Conservation (phyloP, 805 yeast species). For the Saccharomycopsis malanga region DNA sequence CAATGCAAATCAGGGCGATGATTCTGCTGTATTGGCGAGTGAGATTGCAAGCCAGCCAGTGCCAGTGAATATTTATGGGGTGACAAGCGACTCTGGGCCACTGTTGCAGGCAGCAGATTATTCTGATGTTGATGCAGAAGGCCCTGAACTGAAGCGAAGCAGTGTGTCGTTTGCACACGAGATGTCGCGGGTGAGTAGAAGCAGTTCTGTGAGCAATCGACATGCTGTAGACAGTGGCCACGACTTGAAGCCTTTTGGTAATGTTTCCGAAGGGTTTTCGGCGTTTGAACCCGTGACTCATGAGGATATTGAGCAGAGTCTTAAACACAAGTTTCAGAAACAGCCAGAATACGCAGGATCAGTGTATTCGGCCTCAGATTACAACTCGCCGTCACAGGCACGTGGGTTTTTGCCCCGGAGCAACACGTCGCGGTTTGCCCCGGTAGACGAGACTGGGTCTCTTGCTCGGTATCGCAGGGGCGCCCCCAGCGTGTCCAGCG, state of each 20-base stretch:
- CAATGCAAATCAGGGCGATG: not conserved
- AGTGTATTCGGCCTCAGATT: conserved; percentile 13
- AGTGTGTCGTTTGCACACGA: too few relatives aligned
- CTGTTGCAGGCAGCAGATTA: not conserved
- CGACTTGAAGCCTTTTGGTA: conserved; percentile 14
- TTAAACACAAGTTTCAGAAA: conserved; percentile 1
- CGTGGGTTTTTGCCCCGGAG: conserved; percentile 1
- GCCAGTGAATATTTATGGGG: not conserved
- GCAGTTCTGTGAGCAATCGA: conserved; percentile 6
- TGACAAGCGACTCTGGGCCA: not conserved
- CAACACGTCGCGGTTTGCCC: not conserved
- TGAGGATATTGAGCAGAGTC: conserved; percentile 18
- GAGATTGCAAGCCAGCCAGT: not conserved
- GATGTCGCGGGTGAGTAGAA: conserved; percentile 9
- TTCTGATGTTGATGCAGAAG: not conserved
- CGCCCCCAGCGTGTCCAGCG: conserved; percentile 18
- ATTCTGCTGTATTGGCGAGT: not conserved
- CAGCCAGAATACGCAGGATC: conserved; percentile 11
- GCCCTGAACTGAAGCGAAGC: too few relatives aligned
- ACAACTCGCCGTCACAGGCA: conserved; percentile 2
- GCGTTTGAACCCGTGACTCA: conserved; percentile 22
- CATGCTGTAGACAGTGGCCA: too few relatives aligned
- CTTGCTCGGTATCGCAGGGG: conserved; percentile 5
- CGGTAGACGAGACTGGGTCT: conserved; percentile 9
- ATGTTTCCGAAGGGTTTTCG: conserved; percentile 14